Base-by-base conservation (phyloP, 148 eudicot genomes). In the Arctostaphylos glauca region DNA sequence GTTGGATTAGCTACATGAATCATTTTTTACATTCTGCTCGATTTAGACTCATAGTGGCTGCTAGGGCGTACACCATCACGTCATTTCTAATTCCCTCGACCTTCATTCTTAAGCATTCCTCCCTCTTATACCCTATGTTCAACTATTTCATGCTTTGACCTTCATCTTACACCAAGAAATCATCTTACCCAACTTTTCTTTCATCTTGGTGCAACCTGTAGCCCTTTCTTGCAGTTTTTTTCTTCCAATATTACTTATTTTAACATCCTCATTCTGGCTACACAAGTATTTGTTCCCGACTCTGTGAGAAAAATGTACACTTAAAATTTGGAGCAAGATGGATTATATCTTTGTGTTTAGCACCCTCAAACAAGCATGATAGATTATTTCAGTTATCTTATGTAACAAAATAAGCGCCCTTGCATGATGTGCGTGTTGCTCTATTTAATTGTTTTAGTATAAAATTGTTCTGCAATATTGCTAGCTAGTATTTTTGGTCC, bases 361-460 rank as follows among this genome's bases (percentile, higher is more conserved):
- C 74, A 38, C 19, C 3, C 9, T 31, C 38, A 14, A 43, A 9
- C 74, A 31, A 31, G 74, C 47, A 41, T 3, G 41, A 12, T 13
- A n/a, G 47, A 68, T 68, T 41, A 41, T 41, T 68, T 31, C 47
- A 68, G 44, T 31, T 68, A 41, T 68, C 41, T 9, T 50, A 46
- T 47, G 8, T 31, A 47, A 47, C 54, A 47, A 19, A 46, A 31
- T 31, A 31, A 31, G 38, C 1, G 38, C 0, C 38, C 38, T 31
- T 31, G 21, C 31, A 41, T 49, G 56, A 48, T 21, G 43, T 50
- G 2, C 50, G 52, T 16, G 3, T 38, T 68, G 10, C 31, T 52
- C n/a, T 38, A 41, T 80, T 75, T 48, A 19, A 55, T 47, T 82
- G 23, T 74, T 74, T 50, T 76, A 49, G 77, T 50, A 15, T 70